Percentiles rank a stretch among this genome's conserved stretches.
phyloP scores from a whole-genome alignment of 306 rosid genomes.

The Prunus mongolica region DNA sequence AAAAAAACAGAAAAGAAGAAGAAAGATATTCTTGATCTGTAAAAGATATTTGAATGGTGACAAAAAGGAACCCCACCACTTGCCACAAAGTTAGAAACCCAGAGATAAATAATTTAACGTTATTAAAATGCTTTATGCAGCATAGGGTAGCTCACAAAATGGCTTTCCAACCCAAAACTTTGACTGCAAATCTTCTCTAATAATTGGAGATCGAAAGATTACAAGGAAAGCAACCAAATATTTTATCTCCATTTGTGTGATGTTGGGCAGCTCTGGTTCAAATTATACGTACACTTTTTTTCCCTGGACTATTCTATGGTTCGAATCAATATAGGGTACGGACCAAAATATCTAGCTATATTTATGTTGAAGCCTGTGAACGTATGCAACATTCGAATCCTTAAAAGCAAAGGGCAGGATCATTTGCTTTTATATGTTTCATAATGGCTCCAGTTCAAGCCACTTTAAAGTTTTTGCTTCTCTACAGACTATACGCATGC shows the following conservation, averaged over 20 bases:
- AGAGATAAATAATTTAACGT: slow-evolving; percentile 18
- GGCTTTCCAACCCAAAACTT: slow-evolving; percentile 22
- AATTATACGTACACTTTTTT: background rate
- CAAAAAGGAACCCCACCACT: slow-evolving; percentile 31
- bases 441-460: background rate
- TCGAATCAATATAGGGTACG: slow-evolving; percentile 3
- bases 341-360: background rate
- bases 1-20: slow-evolving; percentile 1
- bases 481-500: background rate
- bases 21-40: background rate
- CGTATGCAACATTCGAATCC: slow-evolving; percentile 28
- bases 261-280: no score
- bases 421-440: slow-evolving; percentile 13
- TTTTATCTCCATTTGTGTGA: no score
- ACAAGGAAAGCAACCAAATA: background rate
- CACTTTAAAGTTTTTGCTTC: slow-evolving; percentile 1
- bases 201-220: background rate
- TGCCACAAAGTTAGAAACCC: slow-evolving; percentile 21
- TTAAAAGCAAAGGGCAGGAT: slow-evolving; percentile 10
- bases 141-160: slow-evolving; percentile 21
- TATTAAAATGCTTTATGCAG: slow-evolving; percentile 32
- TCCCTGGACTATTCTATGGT: background rate
- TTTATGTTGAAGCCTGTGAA: background rate
- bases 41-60: slow-evolving; percentile 37
- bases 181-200: slow-evolving; percentile 33